Evolutionary conservation across 2,329 filamentous ascomycete species (phyloP).

Genomic region (Penicillium sp.): DNA sequence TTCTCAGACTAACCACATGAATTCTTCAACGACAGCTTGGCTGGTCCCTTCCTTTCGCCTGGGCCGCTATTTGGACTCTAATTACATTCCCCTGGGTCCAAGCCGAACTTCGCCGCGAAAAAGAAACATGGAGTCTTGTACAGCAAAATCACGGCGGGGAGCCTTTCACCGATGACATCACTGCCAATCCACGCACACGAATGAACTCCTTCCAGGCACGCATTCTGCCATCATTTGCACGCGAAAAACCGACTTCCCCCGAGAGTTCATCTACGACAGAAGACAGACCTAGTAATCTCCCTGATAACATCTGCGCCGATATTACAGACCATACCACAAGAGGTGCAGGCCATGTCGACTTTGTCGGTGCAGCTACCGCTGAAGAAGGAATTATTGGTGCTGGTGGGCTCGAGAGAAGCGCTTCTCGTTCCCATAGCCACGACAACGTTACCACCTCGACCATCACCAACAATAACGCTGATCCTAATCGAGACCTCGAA

Average conservation of each 20-base stretch:
- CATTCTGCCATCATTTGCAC: slow-evolving; percentile 6
- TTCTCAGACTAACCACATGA: background rate
- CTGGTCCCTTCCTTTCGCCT: slow-evolving; percentile 41
- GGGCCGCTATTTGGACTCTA: slow-evolving; percentile 40
- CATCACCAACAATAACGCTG: background rate
- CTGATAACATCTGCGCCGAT: background rate
- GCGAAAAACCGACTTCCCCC: slow-evolving; percentile 8
- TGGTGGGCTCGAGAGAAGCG: slow-evolving; percentile 7
- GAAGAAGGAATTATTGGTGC: slow-evolving; percentile 9
- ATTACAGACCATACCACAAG: background rate
- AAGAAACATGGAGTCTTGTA: slow-evolving; percentile 37
- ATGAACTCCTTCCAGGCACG: slow-evolving; percentile 34
- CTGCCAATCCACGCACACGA: slow-evolving; percentile 33
- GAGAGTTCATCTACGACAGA: slow-evolving; percentile 1
- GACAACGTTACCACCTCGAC: background rate
- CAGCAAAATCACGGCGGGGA: slow-evolving; percentile 29
- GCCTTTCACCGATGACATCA: slow-evolving; percentile 36
- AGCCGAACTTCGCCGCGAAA: slow-evolving; percentile 43
- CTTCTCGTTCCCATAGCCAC: background rate
- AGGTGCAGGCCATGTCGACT: background rate
- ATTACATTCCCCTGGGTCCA: slow-evolving; percentile 47
- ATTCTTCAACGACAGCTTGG: slow-evolving; percentile 28
- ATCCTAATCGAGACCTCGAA: slow-evolving; percentile 1
- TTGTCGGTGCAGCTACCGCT: background rate
- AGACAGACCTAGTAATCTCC: background rate